Evolutionary conservation across 163 green algal species (phyloP), one percentile per base, ranked within the genome.

Genomic region (Volvox carteri): DNA sequence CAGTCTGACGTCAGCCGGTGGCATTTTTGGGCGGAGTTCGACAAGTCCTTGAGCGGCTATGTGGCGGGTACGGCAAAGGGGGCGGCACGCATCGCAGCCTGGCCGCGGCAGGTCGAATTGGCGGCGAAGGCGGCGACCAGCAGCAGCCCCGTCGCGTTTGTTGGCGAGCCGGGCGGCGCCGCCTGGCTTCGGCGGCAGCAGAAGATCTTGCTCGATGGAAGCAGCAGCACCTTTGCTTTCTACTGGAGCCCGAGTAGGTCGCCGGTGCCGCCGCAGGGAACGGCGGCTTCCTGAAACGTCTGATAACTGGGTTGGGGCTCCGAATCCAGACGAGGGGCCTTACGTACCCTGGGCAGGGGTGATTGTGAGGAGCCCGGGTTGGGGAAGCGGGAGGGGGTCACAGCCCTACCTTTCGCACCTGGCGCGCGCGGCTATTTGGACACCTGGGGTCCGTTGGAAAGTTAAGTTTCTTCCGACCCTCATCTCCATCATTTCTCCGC

Each of bases 21-120:
- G 72, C 84, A 89, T 41, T 89, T 89, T 41, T 89, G 84, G 84
- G 84, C 84, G 3, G 84, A 89, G 72, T 30, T 39, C n/a, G 84
- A 84, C 72, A 89, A 89, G 54, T 62, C 62, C 7, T 54, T 78
- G 62, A 42, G n/a, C 25, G 80, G 39, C 30, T 87, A 78, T 67
- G 8, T 78, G 30, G 65, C 46, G 2, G 83, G 83, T 30, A 58
- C 77, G 28, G 19, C 48, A 23, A 41, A 35, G 25, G 80, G n/a
- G 39, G 37, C 84, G 0, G 25, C 54, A 4, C 62, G 50, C n/a
- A 23, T 79, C 7, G 39, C 30, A 28, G 39, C 37, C 4, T 70
- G 68, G 68, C 52, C 33, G 67, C 6, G 2, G 11, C 1, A 14
- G 19, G 42, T 68, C 35, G 58, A 39, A 19, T 60, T 33, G 48